Base-by-base conservation (phyloP, 495 filamentous ascomycete genomes). In the Penicillium chermesinum region DNA sequence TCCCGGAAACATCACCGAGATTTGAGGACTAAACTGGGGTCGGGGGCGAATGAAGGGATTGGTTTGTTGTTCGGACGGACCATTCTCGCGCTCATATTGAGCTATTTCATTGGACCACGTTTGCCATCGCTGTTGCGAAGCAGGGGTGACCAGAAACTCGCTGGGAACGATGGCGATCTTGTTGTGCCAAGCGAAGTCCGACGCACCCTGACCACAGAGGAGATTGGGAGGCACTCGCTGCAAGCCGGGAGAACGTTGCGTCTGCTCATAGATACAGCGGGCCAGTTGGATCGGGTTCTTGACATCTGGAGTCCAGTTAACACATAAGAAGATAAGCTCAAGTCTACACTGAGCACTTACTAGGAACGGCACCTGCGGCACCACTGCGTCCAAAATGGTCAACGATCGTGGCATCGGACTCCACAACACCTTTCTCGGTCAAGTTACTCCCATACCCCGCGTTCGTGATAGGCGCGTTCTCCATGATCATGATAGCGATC, bases 391-490 rank as follows among this genome's bases (percentile, higher is more conserved):
- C 93, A 38, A 81, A 72, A 58, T 96, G 88, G 58, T 98, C 90
- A 32, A 97, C 84, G 32, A 98, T 80, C 0, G 87, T 87, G 27
- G 93, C 94, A 68, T 98, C 93, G 57, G 90, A 89, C 61, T 98
- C 94, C 18, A 96, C 93, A 13, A 81, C 79, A 2, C 93, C 93
- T 53, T 96, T 85, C 41, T 91, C 83, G 38, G 84, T 81, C n/a
- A 96, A 68, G 58, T 98, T 98, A 69, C 94, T 97, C 25, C 94
- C 94, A 56, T 85, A 96, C 13, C 94, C 93, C 13, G 91, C 85
- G 65, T 98, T 98, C 17, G 94, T 97, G 57, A 98, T 95, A 54
- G 95, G 88, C 38, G 84, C 81, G 59, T 98, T 87, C 64, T 98
- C 93, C 32, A 98, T 77, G 14, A 85, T 74, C 57, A 82, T 86